Conservation (phyloP, 2,329 filamentous ascomycete genomes). For the Trichoderma endophyticum region DNA sequence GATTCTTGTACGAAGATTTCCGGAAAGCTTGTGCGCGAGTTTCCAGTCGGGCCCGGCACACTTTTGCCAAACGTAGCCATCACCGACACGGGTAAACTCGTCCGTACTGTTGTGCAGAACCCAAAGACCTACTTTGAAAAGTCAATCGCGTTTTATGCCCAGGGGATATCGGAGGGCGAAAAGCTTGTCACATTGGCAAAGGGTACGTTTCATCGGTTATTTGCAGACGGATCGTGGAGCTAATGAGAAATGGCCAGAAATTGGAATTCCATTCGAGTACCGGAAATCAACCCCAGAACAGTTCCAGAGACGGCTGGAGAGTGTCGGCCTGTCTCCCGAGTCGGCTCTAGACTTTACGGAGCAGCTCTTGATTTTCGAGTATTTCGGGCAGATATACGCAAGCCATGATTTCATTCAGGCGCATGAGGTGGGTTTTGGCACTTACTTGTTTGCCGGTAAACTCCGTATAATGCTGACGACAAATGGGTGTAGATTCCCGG, state of each 20-base stretch:
- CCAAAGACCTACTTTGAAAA: background rate
- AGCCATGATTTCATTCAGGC: background rate
- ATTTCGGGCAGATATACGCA: background rate
- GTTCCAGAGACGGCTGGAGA: background rate
- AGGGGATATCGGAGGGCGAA: background rate
- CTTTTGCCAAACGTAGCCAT: background rate
- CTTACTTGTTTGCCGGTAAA: background rate
- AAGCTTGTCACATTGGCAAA: background rate
- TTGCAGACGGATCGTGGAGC: background rate
- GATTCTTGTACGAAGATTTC: background rate
- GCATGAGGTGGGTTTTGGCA: background rate
- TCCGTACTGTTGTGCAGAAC: background rate
- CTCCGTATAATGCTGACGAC: background rate
- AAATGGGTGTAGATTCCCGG: background rate
- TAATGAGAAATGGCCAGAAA: background rate
- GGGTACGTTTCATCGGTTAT: background rate
- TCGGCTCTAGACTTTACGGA: background rate
- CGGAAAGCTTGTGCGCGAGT: background rate
- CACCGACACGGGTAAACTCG: background rate
- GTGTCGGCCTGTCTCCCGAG: background rate
- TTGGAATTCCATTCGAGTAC: background rate
- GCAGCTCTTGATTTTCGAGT: background rate
- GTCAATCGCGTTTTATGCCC: background rate
- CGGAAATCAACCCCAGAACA: background rate
- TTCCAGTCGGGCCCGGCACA: background rate